phyloP scores from a whole-genome alignment of 2,329 filamentous ascomycete genomes.

The Tricladium varicosporioides region DNA sequence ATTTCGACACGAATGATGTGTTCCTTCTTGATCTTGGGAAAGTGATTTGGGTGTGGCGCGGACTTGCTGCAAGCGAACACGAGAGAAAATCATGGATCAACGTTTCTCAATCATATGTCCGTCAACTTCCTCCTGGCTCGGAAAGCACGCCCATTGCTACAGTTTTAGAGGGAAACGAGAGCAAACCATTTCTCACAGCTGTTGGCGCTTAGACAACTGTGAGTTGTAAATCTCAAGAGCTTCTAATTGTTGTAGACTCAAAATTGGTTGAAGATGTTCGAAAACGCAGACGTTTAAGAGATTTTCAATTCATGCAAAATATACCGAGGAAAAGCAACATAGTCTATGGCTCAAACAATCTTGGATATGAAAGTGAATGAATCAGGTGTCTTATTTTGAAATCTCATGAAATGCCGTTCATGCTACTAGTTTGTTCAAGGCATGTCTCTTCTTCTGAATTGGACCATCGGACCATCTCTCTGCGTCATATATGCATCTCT shows the following conservation, averaged over 20 bases:
- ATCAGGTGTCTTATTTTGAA: no score
- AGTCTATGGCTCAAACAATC: no score
- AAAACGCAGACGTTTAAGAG: no score
- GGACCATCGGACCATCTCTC: neutral
- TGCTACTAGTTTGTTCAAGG: no score
- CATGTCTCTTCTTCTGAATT: neutral
- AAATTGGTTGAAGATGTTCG: neutral
- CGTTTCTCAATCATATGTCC: slow-evolving; percentile 54
- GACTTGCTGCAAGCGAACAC: slow-evolving; percentile 51
- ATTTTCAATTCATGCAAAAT: no score
- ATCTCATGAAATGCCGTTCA: no score
- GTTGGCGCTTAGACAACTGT: slow-evolving; percentile 5
- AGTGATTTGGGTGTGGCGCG: slow-evolving; percentile 66
- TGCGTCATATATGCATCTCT: neutral
- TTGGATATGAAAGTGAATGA: no score
- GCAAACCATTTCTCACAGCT: slow-evolving; percentile 43
- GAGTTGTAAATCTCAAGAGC: no score
- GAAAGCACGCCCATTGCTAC: slow-evolving; percentile 50
- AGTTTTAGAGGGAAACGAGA: slow-evolving; percentile 56
- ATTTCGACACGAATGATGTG: slow-evolving; percentile 58
- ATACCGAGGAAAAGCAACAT: no score
- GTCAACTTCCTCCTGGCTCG: slow-evolving; percentile 32
- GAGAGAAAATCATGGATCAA: slow-evolving; percentile 62
- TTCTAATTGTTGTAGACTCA: no score
- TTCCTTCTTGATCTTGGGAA: slow-evolving; percentile 61